Evolutionary conservation across 2,329 filamentous ascomycete genomes (phyloP).

Genomic region (Stemphylium lycopersici): DNA sequence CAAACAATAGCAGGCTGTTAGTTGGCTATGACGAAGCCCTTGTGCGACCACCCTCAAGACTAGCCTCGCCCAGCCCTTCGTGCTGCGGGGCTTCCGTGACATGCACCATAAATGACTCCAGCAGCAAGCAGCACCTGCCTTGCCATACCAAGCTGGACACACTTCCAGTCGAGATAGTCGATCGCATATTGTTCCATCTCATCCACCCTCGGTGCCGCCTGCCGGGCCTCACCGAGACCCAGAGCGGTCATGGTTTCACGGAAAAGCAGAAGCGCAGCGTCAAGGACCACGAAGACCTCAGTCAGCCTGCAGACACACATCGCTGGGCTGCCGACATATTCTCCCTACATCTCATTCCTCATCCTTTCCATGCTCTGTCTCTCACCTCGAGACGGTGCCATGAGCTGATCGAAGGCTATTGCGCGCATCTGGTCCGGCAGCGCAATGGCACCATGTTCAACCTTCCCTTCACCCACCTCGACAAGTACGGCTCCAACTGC

Average conservation of each 20-base stretch:
- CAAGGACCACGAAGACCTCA: constrained; percentile 30
- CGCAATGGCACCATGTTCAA: constrained; percentile 37
- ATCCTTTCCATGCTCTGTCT: constrained; percentile 38
- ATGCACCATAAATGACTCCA: neutral
- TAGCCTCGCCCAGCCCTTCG: neutral
- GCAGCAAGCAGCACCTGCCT: neutral
- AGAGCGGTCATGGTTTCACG: constrained; percentile 31
- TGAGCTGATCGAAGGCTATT: constrained; percentile 34
- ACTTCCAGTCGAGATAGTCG: constrained; percentile 36
- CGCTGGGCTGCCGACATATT: constrained; percentile 40
- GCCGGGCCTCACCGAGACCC: constrained; percentile 36
- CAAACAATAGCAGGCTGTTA: neutral
- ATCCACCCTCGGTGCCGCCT: constrained; percentile 36
- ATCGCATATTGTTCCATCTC: constrained; percentile 39
- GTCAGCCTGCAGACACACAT: constrained; percentile 28
- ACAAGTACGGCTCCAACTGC: constrained; percentile 22
- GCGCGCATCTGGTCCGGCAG: constrained; percentile 31
- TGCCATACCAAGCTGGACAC: constrained; percentile 27
- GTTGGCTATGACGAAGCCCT: neutral
- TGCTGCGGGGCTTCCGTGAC: neutral
- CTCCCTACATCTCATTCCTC: constrained; percentile 24
- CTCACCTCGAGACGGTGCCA: constrained; percentile 31
- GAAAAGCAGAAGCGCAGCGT: constrained; percentile 20
- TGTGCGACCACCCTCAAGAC: constrained; percentile 8
- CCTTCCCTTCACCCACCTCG: constrained; percentile 33